Evolutionary conservation across 2,329 filamentous ascomycete species (phyloP).

Genomic region (Monilinia laxa): DNA sequence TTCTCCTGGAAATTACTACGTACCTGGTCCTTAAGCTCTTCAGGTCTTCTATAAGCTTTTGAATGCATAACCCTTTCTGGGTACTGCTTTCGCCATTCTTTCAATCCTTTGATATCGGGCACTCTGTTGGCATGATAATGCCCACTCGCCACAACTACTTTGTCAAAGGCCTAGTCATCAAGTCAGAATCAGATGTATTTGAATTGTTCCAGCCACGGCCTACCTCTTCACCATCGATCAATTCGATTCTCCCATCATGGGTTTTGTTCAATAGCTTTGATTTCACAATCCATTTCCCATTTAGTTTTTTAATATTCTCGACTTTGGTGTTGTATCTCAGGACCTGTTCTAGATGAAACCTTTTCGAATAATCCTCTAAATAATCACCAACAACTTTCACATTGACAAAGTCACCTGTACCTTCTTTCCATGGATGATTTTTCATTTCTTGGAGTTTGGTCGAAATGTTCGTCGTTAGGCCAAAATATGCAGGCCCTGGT

Average conservation of each 20-base stretch:
- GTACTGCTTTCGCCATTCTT: conserved; percentile 55
- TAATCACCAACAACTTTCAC: conserved; percentile 31
- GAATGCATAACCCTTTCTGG: conserved; percentile 61
- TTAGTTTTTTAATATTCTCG: conserved; percentile 31
- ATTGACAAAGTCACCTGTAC: conserved; percentile 34
- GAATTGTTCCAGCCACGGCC: no score
- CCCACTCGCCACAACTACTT: conserved; percentile 64
- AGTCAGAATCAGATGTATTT: not conserved
- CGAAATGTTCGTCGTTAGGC: conserved; percentile 35
- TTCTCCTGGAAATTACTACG: not conserved
- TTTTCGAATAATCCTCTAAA: conserved; percentile 29
- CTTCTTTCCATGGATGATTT: conserved; percentile 33
- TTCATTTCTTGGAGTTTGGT: conserved; percentile 33
- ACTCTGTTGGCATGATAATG: conserved; percentile 65
- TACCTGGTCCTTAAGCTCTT: conserved; percentile 53
- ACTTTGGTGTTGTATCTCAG: conserved; percentile 34
- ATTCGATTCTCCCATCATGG: conserved; percentile 11
- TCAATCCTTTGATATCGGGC: conserved; percentile 59
- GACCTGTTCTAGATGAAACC: conserved; percentile 28
- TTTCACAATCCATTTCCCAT: conserved; percentile 29
- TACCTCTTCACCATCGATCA: conserved; percentile 12
- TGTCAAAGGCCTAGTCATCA: conserved; percentile 52
- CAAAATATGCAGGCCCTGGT: conserved; percentile 35
- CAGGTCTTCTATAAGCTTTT: conserved; percentile 67
- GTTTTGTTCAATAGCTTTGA: conserved; percentile 26